Conservation (phyloP, 129 eudicot genomes). For the Saposhnikovia divaricata region DNA sequence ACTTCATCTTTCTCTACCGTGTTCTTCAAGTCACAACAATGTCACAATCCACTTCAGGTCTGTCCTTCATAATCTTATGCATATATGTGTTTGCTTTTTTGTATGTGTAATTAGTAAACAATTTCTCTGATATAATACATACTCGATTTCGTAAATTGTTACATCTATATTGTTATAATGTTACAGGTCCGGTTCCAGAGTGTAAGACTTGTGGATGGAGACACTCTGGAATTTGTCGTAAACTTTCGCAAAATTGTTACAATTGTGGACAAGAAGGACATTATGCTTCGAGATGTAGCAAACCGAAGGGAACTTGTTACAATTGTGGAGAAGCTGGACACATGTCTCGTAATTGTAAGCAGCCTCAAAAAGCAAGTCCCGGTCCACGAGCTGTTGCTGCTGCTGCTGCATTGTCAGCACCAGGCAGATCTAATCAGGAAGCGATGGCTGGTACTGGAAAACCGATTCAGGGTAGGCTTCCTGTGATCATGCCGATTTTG, state of each 20-base stretch:
- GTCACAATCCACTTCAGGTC: background rate
- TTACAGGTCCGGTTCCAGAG: background rate
- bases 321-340: background rate
- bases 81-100: too few species aligned
- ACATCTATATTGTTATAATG: too few species aligned
- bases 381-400: background rate
- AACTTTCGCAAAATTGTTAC: background rate
- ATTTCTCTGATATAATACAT: background rate
- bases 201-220: too few species aligned
- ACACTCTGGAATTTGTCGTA: background rate
- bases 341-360: background rate
- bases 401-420: background rate
- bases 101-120: too few species aligned
- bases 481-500: too few species aligned
- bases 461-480: too few species aligned
- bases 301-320: background rate
- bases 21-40: background rate
- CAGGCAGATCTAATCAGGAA: background rate
- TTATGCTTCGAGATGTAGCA: background rate
- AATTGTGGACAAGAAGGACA: background rate
- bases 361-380: background rate
- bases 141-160: background rate
- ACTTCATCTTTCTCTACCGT: background rate
- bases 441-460: background rate
- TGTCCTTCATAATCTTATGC: too few species aligned